Evolutionary conservation across 1,284 basidiomycete species (phyloP), one percentile per base, ranked within the genome.

Genomic region (Schizophyllum commune): DNA sequence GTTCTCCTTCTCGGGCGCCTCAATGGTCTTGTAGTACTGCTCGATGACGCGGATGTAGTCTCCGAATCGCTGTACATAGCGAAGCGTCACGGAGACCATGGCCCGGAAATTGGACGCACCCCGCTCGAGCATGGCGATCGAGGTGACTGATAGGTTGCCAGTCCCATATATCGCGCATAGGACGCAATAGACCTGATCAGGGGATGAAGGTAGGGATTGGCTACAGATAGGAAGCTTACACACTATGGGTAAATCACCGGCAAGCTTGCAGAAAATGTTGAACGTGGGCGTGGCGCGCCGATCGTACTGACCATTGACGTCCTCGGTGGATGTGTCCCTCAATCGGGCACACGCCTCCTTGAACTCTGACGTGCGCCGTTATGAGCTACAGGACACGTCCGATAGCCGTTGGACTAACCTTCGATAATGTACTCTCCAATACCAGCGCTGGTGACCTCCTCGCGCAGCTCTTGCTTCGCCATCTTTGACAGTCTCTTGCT

Each of bases 41-140:
- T 58, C 57, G 52, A 65, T 60, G 19, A 63, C 52, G 55, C 60
- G 57, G 22, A 63, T 39, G 19, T 39, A 56, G 19, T 60, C 62
- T 13, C 60, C 61, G 9, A 61, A 52, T n/a, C 32, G 27, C 7
- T 51, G 22, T 6, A 61, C 15, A n/a, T 61, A 59, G 55, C 56
- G 63, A 32, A 63, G 61, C 5, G 63, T 55, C 55, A 51, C 57
- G 55, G 60, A 57, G 13, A 65, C 59, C 13, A 62, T 56, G 33
- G 54, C 58, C 11, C 61, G 60, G n/a, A 65, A 32, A 9, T 52
- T 61, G 7, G 60, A 6, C 1, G 64, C 58, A 32, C 61, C 62
- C 52, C 63, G 61, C 27, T 63, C 60, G 13, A 65, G 55, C 11
- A 65, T 58, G 2, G 64, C 64, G 55, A 65, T 65, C n/a, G 64